Base-by-base conservation (phyloP, 176 grass and related monocot genomes). In the Poa annua region DNA sequence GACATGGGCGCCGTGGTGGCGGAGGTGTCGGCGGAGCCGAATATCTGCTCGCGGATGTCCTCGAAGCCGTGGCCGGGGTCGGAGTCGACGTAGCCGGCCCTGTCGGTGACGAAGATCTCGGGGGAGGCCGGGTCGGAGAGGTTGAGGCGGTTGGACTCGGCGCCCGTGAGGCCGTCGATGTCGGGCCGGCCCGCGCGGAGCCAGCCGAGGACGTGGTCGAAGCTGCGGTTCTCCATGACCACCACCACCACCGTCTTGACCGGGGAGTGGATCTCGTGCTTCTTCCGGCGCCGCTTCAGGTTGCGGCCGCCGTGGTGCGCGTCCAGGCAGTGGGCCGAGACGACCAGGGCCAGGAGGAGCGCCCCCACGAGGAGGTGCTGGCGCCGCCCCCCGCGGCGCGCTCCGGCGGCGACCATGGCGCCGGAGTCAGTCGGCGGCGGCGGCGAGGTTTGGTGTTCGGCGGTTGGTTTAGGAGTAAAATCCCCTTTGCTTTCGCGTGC, bases 181-280 rank as follows among this genome's bases (percentile, higher is more conserved):
- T 98, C 90, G 20, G 90, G 85, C n/a, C 90, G 88, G 34, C 19
- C 16, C 59, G 78, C 71, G 62, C 79, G 75, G 7, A 98, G 85
- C 96, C 92, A 98, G 4, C 96, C 96, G 15, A 98, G 88, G 82
- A 98, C 84, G 67, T 98, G 96, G 64, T 98, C 92, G 83, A 98
- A 98, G 86, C 92, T 95, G n/a, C 96, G 92, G 77, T 98, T 98
- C 96, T 98, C 92, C 96, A 98, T 98, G 8, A 93, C 90, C 3
- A 98, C 66, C 20, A 98, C 90, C 19, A 98, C 96, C 53, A 98
- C 84, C 39, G 92, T 98, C 87, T 98, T 98, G 80, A 98, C 82
- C 19, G 96, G 96, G 3, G 88, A 94, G 61, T 85, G 84, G 89
- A 98, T 98, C 88, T 97, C 92, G 86, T 91, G 95, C 92, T 97